Evolutionary conservation across 805 yeast species (phyloP).

Genomic region (Pichia cephalocereana): DNA sequence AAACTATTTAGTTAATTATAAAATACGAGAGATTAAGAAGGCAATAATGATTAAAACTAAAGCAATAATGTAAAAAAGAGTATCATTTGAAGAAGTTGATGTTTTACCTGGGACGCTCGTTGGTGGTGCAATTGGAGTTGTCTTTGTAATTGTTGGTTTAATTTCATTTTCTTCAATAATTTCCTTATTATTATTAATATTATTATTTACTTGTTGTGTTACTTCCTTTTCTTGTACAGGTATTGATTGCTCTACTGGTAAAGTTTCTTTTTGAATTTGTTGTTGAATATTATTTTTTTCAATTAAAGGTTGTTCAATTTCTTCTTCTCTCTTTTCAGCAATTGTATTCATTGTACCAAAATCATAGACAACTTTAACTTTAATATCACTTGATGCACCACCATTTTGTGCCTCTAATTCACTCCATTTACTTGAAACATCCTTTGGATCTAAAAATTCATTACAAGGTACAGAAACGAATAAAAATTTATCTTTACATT

Average conservation of each 20-base stretch:
- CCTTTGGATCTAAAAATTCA: conserved; percentile 41
- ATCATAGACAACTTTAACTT: conserved; percentile 25
- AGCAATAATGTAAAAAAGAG: background rate
- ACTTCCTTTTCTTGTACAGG: background rate
- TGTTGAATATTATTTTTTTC: no score
- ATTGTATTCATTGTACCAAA: conserved; percentile 22
- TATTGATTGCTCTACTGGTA: background rate
- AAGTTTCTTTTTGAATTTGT: no score
- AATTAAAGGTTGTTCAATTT: background rate
- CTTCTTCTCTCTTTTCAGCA: conserved; percentile 17
- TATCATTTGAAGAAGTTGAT: background rate
- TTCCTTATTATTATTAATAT: no score
- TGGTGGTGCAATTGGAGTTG: background rate
- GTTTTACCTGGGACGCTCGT: background rate
- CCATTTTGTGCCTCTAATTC: conserved; percentile 50
- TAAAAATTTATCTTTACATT: conserved; percentile 87
- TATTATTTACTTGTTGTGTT: no score
- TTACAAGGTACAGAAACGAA: conserved; percentile 79
- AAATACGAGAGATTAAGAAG: background rate
- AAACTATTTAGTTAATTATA: background rate
- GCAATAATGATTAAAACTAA: background rate
- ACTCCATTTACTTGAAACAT: conserved; percentile 68
- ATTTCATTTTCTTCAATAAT: background rate
- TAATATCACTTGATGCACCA: conserved; percentile 18
- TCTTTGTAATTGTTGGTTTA: background rate